Evolutionary conservation across 805 yeast species (phyloP).

Genomic region (Clavispora santaluciae): DNA sequence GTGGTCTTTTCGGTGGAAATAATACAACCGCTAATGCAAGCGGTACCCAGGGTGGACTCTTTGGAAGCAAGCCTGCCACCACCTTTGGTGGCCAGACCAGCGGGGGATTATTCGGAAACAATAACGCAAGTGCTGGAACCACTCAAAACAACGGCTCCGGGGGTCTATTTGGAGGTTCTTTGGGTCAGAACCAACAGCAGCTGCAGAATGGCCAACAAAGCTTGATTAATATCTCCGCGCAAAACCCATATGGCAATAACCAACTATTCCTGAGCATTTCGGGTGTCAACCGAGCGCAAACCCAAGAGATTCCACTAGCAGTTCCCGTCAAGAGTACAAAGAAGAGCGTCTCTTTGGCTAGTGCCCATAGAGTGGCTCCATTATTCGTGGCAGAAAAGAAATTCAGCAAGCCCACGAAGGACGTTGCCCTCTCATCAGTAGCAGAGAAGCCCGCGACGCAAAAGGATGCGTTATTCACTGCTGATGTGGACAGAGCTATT

Average conservation of each 20-base stretch:
- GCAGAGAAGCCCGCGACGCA: not conserved
- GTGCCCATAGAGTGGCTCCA: conserved; percentile 61
- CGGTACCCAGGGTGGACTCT: conserved; percentile 15
- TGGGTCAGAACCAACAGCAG: conserved; percentile 22
- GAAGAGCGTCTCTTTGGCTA: conserved; percentile 54
- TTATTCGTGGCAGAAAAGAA: conserved; percentile 25
- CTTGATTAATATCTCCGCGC: conserved; percentile 27
- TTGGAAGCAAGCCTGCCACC: conserved; percentile 14
- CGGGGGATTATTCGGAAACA: conserved; percentile 27
- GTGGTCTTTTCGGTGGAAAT: conserved; percentile 13
- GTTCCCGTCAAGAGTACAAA: conserved; percentile 26
- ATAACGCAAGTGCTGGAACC: conserved; percentile 3
- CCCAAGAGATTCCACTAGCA: conserved; percentile 18
- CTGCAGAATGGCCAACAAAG: conserved; percentile 13
- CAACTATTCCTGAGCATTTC: conserved; percentile 55
- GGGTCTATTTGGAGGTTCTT: conserved; percentile 21
- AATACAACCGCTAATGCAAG: conserved; percentile 6
- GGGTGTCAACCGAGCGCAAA: conserved; percentile 28
- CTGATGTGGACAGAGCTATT: conserved; percentile 61
- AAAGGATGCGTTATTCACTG: conserved; percentile 14
- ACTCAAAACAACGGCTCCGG: conserved; percentile 8
- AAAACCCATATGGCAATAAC: conserved; percentile 74
- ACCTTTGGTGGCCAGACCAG: conserved; percentile 9
- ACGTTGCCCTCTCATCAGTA: not conserved
- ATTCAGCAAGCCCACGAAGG: not conserved